Evolutionary conservation across 805 yeast genomes (phyloP), one percentile per base, ranked within the genome.

Genomic region (Danielozyma ontarioensis): DNA sequence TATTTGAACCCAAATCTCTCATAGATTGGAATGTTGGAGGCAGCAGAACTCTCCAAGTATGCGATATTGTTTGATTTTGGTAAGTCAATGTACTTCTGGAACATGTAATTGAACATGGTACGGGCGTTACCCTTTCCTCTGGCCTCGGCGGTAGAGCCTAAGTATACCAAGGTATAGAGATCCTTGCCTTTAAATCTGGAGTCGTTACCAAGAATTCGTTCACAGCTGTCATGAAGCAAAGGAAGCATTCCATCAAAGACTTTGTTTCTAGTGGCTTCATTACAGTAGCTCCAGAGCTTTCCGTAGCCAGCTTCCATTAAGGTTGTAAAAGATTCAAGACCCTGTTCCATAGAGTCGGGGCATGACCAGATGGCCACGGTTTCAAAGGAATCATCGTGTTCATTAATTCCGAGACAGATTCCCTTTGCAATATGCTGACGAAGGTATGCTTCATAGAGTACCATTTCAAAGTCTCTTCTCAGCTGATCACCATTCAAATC

Each of bases 111-210:
- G 42, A 75, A 68, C 48, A 73, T 55, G 17, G 61, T 62, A 30
- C 79, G 52, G 8, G 64, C 74, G 44, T 75, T 74, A 13, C 80
- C 80, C 46, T 74, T 74, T 23, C 80, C 80, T 42, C 78, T 60
- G 4, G 79, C 76, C 68, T 2, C 33, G 17, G 46, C 53, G 4
- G 62, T 56, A 5, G 72, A 62, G 4, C 74, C 75, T 35, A 70
- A 52, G 44, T 70, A 70, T 21, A 70, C 72, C 42, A 70, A 56
- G n/a, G 72, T 67, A 44, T 49, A 70, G 12, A 57, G 48, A 15
- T 55, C 53, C 34, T 60, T 62, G 27, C 59, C 62, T 11, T 41
- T 48, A 37, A 67, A 63, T 25, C 66, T 39, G 4, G 52, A 37
- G 43, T 74, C 78, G n/a, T 50, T 57, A 4, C 52, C 40, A 33